Evolutionary conservation across 2,329 filamentous ascomycete species (phyloP), one percentile per base, ranked within the genome.

Genomic region (Colletotrichum sp.): DNA sequence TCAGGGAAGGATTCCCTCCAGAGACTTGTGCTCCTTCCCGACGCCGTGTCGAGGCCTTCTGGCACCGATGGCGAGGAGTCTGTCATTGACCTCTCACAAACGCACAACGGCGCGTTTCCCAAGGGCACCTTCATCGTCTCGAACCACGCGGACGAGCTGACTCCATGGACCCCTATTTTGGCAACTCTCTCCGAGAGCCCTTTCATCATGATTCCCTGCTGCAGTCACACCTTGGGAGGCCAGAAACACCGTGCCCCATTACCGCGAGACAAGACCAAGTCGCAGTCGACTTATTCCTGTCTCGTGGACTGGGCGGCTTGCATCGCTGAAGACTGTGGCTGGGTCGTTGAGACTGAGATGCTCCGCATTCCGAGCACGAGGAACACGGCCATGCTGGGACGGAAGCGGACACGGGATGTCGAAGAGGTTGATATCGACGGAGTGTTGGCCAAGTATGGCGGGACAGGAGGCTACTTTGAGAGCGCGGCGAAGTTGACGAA

Each of bases 121-220:
- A 83, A 84, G 18, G 92, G 92, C 32, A 98, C 95, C 0, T 99
- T 99, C 84, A 95, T 99, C 80, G 94, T 99, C 78, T 98, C 96
- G 65, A 99, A 99, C 82, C 97, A 99, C 83, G 96, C 96, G 13
- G 97, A 99, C 82, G 96, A 99, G 85, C 90, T 99, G 16, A 99
- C 97, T 0, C 92, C 95, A 1, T 99, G 97, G 97, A 99, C 97
- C 0, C 97, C 97, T 0, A 90, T 99, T 21, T 91, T 99, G 55
- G 96, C 95, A 1, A 91, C 92, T 8, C 87, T 95, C 3, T 96
- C 94, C 0, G 86, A 91, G 3, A 94, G 94, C 13, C 94, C 96
- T 0, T 99, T 98, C 84, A 92, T 99, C 77, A 94, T 95, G 79
- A 98, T 99, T 60, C 97, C 97, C 2, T 99, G 97, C 87, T 99